Conservation (phyloP, 305 asterid species). For the Fraxinus greggii region DNA sequence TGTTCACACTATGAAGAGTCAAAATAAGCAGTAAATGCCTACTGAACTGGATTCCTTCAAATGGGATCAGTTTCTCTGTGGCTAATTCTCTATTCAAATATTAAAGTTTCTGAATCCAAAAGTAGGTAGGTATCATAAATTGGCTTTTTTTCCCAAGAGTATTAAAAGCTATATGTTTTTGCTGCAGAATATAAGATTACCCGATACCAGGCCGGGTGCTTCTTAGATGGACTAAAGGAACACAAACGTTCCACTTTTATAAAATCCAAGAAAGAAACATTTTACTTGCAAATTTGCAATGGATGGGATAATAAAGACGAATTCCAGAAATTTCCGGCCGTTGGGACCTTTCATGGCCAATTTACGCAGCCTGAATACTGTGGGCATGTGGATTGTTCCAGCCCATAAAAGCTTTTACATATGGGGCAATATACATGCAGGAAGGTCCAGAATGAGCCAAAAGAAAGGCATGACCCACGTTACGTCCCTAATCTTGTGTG, state of each 20-base stretch:
- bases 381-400: no score
- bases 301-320: no score
- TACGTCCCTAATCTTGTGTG: background rate
- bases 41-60: background rate
- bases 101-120: constrained; percentile 17
- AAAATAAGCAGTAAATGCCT: constrained; percentile 28
- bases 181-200: constrained; percentile 9
- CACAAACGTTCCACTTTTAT: no score
- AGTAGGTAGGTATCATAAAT: constrained; percentile 1
- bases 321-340: no score
- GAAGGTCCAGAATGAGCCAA: background rate
- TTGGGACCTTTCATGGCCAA: no score
- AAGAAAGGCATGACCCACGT: background rate
- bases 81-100: background rate
- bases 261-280: no score
- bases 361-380: no score
- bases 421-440: no score
- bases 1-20: constrained; percentile 14
- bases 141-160: background rate
- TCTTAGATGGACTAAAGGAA: background rate
- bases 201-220: background rate
- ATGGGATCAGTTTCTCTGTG: background rate
- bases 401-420: no score
- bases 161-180: constrained; percentile 7
- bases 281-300: no score